A percentile compares a stretch with the other conserved stretches of the same genome.
These are phyloP conservation scores for Xylaria sp. DNA, from an alignment of 2,329 filamentous ascomycete species.

Conservation along the genomic window DNA sequence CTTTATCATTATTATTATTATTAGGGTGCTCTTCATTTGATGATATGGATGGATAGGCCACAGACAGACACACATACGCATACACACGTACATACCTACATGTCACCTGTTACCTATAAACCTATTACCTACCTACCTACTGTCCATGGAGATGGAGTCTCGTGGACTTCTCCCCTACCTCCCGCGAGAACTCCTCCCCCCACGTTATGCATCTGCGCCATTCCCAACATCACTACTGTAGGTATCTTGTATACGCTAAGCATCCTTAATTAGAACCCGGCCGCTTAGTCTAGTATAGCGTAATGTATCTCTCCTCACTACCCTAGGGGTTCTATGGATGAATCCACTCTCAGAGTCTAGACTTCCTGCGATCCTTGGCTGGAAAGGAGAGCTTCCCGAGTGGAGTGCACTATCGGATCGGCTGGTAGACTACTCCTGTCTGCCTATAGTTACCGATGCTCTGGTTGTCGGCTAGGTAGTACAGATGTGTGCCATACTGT, in stretches of 20 bases:
- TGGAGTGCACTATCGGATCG: constrained; percentile 30
- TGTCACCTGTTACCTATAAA: no score
- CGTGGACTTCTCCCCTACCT: background rate
- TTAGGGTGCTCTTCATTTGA: constrained; percentile 1
- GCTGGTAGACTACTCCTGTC: constrained; percentile 6
- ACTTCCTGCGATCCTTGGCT: constrained; percentile 33
- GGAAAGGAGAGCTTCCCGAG: constrained; percentile 32
- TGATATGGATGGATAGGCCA: background rate
- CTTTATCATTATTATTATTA: background rate
- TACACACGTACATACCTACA: background rate
- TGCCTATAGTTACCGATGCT: constrained; percentile 7
- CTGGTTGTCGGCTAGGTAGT: constrained; percentile 3
- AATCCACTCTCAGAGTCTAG: constrained; percentile 37
- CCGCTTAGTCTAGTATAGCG: constrained; percentile 19
- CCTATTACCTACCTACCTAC: no score
- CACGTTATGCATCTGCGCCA: constrained; percentile 18
- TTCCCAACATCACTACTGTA: constrained; percentile 1
- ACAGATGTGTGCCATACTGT: background rate
- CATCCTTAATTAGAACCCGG: constrained; percentile 16
- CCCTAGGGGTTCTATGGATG: constrained; percentile 21
- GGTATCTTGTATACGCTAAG: no score
- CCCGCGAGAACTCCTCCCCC: background rate
- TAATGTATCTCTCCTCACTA: background rate
- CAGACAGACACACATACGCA: background rate
- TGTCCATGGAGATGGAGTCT: background rate